Conservation (phyloP, 2,329 filamentous ascomycete genomes). For the Tolypocladium amazonense region DNA sequence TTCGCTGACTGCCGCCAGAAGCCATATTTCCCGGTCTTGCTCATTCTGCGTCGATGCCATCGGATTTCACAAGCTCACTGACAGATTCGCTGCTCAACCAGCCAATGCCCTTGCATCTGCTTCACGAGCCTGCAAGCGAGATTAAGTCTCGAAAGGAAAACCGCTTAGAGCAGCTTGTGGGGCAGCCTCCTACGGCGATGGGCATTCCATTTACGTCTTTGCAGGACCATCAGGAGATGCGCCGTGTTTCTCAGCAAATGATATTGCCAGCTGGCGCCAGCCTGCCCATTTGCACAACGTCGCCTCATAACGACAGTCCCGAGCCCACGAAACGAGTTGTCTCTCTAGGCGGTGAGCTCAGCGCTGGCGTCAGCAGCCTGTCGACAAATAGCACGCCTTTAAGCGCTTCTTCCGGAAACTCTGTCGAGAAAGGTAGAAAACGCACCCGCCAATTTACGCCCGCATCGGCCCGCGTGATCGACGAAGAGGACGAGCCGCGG, state of each 20-base stretch:
- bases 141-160: conserved; percentile 35
- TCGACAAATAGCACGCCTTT: conserved; percentile 4
- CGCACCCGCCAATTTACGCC: conserved; percentile 36
- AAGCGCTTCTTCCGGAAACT: conserved; percentile 5
- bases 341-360: conserved; percentile 2
- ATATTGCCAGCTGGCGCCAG: conserved; percentile 16
- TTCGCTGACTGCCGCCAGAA: conserved; percentile 4
- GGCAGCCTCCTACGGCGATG: conserved; percentile 7
- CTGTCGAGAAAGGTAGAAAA: conserved; percentile 29
- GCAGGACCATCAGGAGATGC: conserved; percentile 21
- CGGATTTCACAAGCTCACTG: conserved; percentile 30
- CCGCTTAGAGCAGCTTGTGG: conserved; percentile 10
- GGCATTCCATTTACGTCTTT: conserved; percentile 5
- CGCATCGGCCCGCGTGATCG: conserved; percentile 31
- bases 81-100: conserved; percentile 39
- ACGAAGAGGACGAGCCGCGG: conserved; percentile 35
- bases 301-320: conserved; percentile 7
- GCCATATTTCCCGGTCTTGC: conserved; percentile 10
- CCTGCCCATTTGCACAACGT: conserved; percentile 6
- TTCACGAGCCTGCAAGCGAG: conserved; percentile 21
- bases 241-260: conserved; percentile 29
- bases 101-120: conserved; percentile 25
- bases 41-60: conserved; percentile 9
- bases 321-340: conserved; percentile 3
- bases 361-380: conserved; percentile 1